Evolutionary conservation across 768 basidiomycete species (phyloP).

Genomic region (Calvatia gigantea): DNA sequence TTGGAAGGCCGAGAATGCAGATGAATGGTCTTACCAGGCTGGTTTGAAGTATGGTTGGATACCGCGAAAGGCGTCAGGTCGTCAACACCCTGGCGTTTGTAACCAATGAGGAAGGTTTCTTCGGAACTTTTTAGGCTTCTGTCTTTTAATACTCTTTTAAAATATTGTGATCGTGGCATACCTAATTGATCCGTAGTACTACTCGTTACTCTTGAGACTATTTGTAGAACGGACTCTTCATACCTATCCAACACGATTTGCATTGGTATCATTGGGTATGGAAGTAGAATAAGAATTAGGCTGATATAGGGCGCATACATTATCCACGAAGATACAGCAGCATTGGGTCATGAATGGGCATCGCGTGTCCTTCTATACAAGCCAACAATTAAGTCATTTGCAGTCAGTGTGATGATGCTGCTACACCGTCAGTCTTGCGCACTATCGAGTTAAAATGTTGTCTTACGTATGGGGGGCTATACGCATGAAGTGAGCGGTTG

Average conservation of each 20-base stretch:
- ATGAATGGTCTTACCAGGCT: slow-evolving; percentile 88
- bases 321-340: not conserved
- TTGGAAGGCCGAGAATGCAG: slow-evolving; percentile 79
- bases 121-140: not conserved
- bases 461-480: slow-evolving; percentile 90
- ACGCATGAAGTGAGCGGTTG: slow-evolving; percentile 89
- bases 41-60: slow-evolving; percentile 86
- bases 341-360: slow-evolving; percentile 34
- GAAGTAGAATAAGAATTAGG: too few species aligned
- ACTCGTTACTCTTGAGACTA: too few species aligned
- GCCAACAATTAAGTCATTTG: slow-evolving; percentile 75
- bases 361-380: slow-evolving; percentile 51
- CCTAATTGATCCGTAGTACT: too few species aligned
- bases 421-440: not conserved
- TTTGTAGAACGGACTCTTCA: too few species aligned
- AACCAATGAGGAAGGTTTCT: slow-evolving; percentile 30
- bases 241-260: too few species aligned
- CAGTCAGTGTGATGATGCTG: slow-evolving; percentile 88
- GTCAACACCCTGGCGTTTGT: slow-evolving; percentile 43
- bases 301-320: too few species aligned
- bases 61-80: slow-evolving; percentile 47
- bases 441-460: not conserved
- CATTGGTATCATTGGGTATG: too few species aligned
- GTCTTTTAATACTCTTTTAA: not conserved
- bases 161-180: too few species aligned